A percentile compares a stretch with the other conserved stretches of the same genome.
phyloP scores from a whole-genome alignment of 768 basidiomycete species.

The Kwoniella sp. region DNA sequence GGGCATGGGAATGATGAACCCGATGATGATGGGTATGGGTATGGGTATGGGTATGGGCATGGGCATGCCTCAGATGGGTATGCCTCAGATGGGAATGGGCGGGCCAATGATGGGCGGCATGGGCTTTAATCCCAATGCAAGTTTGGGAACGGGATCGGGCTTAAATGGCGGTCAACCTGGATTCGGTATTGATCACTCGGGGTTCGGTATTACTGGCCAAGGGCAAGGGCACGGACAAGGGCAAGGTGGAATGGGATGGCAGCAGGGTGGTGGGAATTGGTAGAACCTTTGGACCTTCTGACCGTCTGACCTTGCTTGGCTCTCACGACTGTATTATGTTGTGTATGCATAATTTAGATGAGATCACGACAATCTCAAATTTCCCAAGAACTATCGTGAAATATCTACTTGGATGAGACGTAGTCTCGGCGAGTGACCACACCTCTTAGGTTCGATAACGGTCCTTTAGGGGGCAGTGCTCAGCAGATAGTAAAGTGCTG shows the following conservation, averaged over 20 bases:
- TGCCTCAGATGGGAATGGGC: constrained; percentile 17
- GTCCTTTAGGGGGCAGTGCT: too few relatives aligned
- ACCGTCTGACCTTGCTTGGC: too few relatives aligned
- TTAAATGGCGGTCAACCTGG: constrained; percentile 1
- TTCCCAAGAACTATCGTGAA: too few relatives aligned
- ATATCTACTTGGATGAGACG: too few relatives aligned
- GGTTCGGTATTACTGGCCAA: not conserved
- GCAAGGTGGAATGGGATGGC: constrained; percentile 19
- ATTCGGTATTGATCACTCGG: constrained; percentile 1
- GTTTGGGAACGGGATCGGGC: not conserved
- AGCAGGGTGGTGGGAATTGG: too few relatives aligned
- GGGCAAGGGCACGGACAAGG: constrained; percentile 1
- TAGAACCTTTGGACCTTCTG: too few relatives aligned
- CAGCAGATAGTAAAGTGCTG: too few relatives aligned
- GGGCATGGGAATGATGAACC: constrained; percentile 38
- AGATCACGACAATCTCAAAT: too few relatives aligned
- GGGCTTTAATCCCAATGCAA: not conserved
- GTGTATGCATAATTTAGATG: too few relatives aligned
- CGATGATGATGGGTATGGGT: constrained; percentile 32
- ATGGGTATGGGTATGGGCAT: constrained; percentile 28
- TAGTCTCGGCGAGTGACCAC: too few relatives aligned
- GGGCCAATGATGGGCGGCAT: constrained; percentile 4
- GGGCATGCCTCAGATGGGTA: constrained; percentile 12
- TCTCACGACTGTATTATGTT: too few relatives aligned
- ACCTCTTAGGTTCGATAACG: too few relatives aligned